Percentiles rank a stretch among this genome's conserved stretches.
These are phyloP conservation scores for Teunomyces gatunensis DNA, from an alignment of 805 yeast genomes.

Conservation along the genomic window DNA sequence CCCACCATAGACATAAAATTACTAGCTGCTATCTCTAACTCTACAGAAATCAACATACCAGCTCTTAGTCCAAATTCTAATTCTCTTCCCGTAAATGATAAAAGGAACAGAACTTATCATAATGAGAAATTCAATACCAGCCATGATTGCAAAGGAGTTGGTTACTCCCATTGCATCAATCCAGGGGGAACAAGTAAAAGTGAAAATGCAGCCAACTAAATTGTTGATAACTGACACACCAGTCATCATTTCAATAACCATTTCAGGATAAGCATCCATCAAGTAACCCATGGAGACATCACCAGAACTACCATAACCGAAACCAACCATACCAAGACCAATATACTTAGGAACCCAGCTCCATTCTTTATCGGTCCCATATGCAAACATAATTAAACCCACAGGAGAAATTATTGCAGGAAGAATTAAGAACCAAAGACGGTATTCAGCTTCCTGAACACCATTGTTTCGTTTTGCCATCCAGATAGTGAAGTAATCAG, in stretches of 20 bases:
- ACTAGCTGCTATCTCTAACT: conserved; percentile 16
- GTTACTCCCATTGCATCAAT: conserved; percentile 54
- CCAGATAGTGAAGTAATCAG: conserved; percentile 61
- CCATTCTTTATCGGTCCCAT: conserved; percentile 58
- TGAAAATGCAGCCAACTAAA: conserved; percentile 61
- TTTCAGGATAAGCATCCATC: conserved; percentile 68
- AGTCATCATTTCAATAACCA: conserved; percentile 69
- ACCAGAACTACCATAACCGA: conserved; percentile 70
- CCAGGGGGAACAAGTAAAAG: conserved; percentile 64
- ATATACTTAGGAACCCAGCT: conserved; percentile 55
- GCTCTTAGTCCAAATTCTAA: conserved; percentile 57
- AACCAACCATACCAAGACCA: conserved; percentile 64
- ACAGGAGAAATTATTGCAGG: conserved; percentile 59
- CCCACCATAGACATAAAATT: neutral
- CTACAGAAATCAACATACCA: conserved; percentile 55
- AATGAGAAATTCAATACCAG: conserved; percentile 57
- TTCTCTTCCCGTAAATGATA: conserved; percentile 56
- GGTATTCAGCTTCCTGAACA: conserved; percentile 61
- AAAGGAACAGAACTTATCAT: conserved; percentile 58
- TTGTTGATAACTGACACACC: conserved; percentile 67
- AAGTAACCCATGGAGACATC: conserved; percentile 66
- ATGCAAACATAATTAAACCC: conserved; percentile 64
- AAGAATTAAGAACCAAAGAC: conserved; percentile 55
- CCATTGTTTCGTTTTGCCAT: conserved; percentile 61
- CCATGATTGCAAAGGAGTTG: conserved; percentile 59